A percentile compares a stretch with the other conserved stretches of the same genome.
phyloP scores from a whole-genome alignment of 306 rosid species.

The Medicago lupulina region DNA sequence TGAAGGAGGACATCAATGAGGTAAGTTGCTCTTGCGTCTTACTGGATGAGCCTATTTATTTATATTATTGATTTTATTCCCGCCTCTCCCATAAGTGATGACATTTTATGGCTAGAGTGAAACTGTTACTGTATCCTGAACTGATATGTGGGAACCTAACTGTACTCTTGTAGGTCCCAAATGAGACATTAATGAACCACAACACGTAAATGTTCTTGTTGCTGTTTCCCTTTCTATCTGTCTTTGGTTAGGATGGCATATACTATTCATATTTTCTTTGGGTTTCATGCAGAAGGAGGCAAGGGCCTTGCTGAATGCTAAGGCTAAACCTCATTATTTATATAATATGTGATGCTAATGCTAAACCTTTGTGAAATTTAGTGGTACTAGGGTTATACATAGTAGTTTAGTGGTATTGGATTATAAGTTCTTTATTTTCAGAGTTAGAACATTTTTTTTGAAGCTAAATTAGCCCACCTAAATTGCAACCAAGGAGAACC shows the following conservation, averaged over 20 bases:
- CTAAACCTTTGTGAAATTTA: not conserved
- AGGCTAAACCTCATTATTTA: not conserved
- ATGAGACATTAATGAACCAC: conserved; percentile 6
- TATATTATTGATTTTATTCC: conserved; percentile 9
- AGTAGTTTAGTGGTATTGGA: not conserved
- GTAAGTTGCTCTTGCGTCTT: conserved; percentile 31
- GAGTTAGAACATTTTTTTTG: not conserved
- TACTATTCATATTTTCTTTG: conserved; percentile 4
- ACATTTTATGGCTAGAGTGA: not conserved
- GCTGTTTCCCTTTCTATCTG: not conserved
- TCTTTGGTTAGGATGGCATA: not conserved
- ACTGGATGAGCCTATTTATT: conserved; percentile 1
- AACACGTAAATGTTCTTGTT: not conserved
- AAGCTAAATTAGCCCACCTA: too few species aligned
- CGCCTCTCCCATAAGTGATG: not conserved
- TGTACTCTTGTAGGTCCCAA: not conserved
- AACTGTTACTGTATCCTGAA: conserved; percentile 6
- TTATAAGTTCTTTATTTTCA: not conserved
- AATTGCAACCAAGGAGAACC: too few species aligned
- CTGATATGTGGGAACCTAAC: conserved; percentile 16
- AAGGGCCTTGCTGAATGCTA: conserved; percentile 1
- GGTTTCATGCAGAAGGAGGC: not conserved
- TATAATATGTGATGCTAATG: not conserved
- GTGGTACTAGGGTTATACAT: not conserved
- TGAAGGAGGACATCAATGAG: conserved; percentile 58